A percentile compares a stretch with the other conserved stretches of the same genome.
These are phyloP conservation scores for Kuraishia floccosa DNA, from an alignment of 805 yeast genomes.

Conservation along the genomic window DNA sequence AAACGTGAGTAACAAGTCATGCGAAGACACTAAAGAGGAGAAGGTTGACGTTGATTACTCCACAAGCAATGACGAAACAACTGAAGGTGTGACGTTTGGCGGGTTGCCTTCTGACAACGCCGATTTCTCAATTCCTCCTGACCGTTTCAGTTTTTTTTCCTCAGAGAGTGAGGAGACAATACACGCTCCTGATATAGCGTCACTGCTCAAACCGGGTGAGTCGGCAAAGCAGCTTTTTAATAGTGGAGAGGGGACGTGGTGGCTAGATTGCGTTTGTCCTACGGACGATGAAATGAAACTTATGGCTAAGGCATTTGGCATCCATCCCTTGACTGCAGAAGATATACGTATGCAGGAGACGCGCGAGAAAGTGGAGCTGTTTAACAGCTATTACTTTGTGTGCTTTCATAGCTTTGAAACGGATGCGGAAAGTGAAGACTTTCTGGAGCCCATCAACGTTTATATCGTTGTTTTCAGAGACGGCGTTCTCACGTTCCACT, in stretches of 20 bases:
- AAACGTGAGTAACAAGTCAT: not conserved
- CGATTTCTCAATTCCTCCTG: constrained; percentile 32
- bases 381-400: constrained; percentile 83
- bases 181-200: constrained; percentile 81
- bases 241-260: constrained; percentile 77
- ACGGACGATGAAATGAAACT: constrained; percentile 92
- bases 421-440: constrained; percentile 73
- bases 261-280: constrained; percentile 92
- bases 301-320: constrained; percentile 86
- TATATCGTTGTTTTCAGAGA: constrained; percentile 63
- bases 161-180: constrained; percentile 78
- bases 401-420: constrained; percentile 95
- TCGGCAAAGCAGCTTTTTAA: constrained; percentile 61
- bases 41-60: not conserved
- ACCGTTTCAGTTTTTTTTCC: constrained; percentile 74
- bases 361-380: constrained; percentile 93
- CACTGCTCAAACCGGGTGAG: constrained; percentile 55
- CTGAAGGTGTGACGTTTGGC: constrained; percentile 23
- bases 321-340: constrained; percentile 96
- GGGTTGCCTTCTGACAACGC: too few species aligned
- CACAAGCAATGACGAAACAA: constrained; percentile 7
- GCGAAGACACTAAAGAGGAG: not conserved
- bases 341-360: constrained; percentile 95
- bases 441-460: constrained; percentile 68
- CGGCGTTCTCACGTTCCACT: constrained; percentile 61